Evolutionary conservation across 2,329 filamentous ascomycete species (phyloP), one percentile per base, ranked within the genome.

Genomic region (Dothiorella sarmentorum): DNA sequence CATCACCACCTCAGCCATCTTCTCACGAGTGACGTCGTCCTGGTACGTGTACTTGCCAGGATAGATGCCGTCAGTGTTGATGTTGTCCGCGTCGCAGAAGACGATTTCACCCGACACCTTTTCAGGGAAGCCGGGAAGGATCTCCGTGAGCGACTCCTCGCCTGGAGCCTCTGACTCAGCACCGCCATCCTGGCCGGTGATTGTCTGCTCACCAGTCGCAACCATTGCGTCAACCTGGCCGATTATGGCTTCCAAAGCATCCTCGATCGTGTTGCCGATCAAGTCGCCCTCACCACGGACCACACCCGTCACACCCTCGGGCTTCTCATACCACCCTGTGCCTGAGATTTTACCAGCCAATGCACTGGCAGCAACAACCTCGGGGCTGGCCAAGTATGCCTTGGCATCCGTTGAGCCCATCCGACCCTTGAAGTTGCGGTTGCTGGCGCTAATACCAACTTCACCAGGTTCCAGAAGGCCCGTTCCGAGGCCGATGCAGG

Each of bases 31-130:
- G 1, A 97, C 80, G 66, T 89, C 82, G 69, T 97, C 92, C 70
- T 95, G 90, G 74, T 97, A 97, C 0, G 92, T 97, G 72, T 90
- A 91, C 70, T 92, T 91, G 4, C 90, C 91, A 0, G 91, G 89
- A 72, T 97, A 97, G 71, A 97, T 96, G 56, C 83, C 87, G 68
- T 97, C 93, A 0, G 93, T 97, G 75, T 94, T 90, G 71, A 97
- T 85, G 75, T 96, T 95, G 71, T 91, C 88, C 0, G 83, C 85
- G 67, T 96, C 90, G 69, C 85, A 90, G 74, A 94, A 96, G 45
- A 96, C 80, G 60, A 97, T 95, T 72, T 97, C 90, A 20, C 93
- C 93, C 7, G 81, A 79, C 13, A 97, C 85, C 62, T 85, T 86
- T 65, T 91, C 88, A 0, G 92, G 91, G 71, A 97, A 97, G 33